Percentiles rank a stretch among this genome's conserved stretches.
Conservation (phyloP, 169 alveolate species). For the Plasmodium malariae region DNA sequence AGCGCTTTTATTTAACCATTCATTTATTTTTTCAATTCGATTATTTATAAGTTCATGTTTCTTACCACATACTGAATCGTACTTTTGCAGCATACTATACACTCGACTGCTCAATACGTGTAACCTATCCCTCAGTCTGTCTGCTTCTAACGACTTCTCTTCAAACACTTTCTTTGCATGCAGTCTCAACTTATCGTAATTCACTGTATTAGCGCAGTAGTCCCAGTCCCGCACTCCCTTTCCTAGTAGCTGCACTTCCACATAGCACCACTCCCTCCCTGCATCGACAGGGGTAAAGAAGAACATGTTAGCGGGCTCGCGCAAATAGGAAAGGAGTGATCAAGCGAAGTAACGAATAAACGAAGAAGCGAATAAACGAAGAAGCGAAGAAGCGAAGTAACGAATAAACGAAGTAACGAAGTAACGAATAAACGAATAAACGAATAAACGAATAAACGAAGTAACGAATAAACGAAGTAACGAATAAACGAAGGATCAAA, state of each 20-base stretch:
- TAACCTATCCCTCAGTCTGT: constrained; percentile 32
- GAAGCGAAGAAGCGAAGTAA: too few relatives aligned
- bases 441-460: too few relatives aligned
- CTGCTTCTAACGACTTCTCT: constrained; percentile 74
- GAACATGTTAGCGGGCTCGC: too few relatives aligned
- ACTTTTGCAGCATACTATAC: constrained; percentile 26
- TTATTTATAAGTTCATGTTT: constrained; percentile 43
- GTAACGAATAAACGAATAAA: too few relatives aligned
- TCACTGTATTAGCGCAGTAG: constrained; percentile 84
- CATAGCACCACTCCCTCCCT: constrained; percentile 93
- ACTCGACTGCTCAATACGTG: constrained; percentile 25
- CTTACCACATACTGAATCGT: constrained; percentile 39
- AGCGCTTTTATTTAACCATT: constrained; percentile 81
- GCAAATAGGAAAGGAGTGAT: too few relatives aligned
- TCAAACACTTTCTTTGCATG: constrained; percentile 78
- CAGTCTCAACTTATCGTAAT: constrained; percentile 82
- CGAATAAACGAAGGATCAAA: too few relatives aligned
- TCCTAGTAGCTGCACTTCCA: constrained; percentile 90
- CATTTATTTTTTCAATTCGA: constrained; percentile 52
- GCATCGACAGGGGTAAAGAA: not conserved
- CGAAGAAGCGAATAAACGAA: too few relatives aligned
- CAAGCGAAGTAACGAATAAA: too few relatives aligned
- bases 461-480: too few relatives aligned
- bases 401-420: too few relatives aligned
- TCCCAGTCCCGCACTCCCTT: constrained; percentile 92